Evolutionary conservation across 192 early-diverging fungal species (phyloP), one percentile per base, ranked within the genome.

Genomic region (Coemansia furcata): DNA sequence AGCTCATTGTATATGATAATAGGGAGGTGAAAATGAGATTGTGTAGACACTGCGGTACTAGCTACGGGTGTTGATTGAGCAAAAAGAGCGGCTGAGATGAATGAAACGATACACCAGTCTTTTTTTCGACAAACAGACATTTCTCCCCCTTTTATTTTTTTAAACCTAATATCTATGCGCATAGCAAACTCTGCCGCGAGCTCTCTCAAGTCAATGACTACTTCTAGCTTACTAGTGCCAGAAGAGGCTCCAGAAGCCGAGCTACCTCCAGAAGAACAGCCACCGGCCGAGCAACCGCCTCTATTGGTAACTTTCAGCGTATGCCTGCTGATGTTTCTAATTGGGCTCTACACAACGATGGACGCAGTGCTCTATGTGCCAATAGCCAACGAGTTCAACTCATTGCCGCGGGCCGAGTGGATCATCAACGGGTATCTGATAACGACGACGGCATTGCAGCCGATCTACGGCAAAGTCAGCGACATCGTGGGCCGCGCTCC

Each of bases 381-480:
- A 0, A 96, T 98, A 67, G 88, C 88, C 32, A 71, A 78, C 35
- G 89, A 95, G 39, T 91, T 97, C 44, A 65, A 84, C 4, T 78
- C 86, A 9, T 77, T 90, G 36, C 84, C 84, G 42, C 72, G 84
- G 46, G 87, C 93, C 47, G 73, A 90, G 19, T 98, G 96, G 96
- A 87, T 98, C 37, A 89, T 90, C 11, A 90, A 85, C 19, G 76
- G 86, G 23, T 95, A 93, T 60, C 83, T 94, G 6, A 79, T 93
- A 50, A 82, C 86, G 2, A 68, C 80, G 35, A 92, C 92, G 0
- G 84, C 94, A 10, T 81, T 91, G 61, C 84, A 90, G 58, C 90
- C 91, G 21, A 63, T 91, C 3, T 97, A 95, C 78, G 95, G 94
- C n/a, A 90, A 89, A 61, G 71, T 94, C 38, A 85, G 89, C 36